These are phyloP conservation scores for Suillus bovinus DNA, from an alignment of 768 basidiomycete species.

Conservation along the genomic window DNA sequence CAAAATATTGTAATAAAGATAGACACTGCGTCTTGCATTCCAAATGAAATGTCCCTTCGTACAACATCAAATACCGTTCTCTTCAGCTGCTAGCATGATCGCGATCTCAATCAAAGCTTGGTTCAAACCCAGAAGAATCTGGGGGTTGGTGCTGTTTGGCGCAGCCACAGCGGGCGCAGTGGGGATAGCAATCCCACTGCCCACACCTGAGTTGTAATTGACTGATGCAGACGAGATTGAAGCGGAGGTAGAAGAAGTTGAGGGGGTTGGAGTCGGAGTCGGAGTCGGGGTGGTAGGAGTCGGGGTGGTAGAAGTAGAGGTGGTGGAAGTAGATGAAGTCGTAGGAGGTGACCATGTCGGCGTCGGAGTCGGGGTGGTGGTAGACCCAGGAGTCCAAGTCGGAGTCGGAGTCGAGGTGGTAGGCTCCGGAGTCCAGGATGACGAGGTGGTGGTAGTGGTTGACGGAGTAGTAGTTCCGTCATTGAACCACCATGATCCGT, in stretches of 20 bases:
- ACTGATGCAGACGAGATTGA: conserved; percentile 25
- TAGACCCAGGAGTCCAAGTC: conserved; percentile 20
- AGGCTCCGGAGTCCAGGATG: conserved; percentile 10
- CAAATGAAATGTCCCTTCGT: neutral
- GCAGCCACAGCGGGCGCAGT: conserved; percentile 29
- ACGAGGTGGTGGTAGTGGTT: conserved; percentile 14
- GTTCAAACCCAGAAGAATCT: conserved; percentile 37
- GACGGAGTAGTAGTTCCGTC: conserved; percentile 34
- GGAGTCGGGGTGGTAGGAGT: conserved; percentile 15
- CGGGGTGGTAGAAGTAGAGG: conserved; percentile 22
- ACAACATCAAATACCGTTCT: conserved; percentile 9
- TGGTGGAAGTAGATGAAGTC: conserved; percentile 16
- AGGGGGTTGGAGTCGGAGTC: conserved; percentile 25
- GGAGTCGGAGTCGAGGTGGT: conserved; percentile 25
- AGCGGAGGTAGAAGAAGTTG: conserved; percentile 19
- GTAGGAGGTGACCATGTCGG: too few species aligned
- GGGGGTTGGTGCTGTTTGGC: conserved; percentile 30
- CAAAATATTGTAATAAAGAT: conserved; percentile 2
- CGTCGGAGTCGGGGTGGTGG: conserved; percentile 13
- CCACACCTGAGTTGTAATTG: conserved; percentile 17
- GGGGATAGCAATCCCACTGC: conserved; percentile 29
- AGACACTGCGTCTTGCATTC: neutral
- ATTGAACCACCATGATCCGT: conserved; percentile 60
- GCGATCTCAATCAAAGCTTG: conserved; percentile 39
- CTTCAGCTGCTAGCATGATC: conserved; percentile 10